Conservation (phyloP, 441 rosid species). For the Adansonia rubrostipa region DNA sequence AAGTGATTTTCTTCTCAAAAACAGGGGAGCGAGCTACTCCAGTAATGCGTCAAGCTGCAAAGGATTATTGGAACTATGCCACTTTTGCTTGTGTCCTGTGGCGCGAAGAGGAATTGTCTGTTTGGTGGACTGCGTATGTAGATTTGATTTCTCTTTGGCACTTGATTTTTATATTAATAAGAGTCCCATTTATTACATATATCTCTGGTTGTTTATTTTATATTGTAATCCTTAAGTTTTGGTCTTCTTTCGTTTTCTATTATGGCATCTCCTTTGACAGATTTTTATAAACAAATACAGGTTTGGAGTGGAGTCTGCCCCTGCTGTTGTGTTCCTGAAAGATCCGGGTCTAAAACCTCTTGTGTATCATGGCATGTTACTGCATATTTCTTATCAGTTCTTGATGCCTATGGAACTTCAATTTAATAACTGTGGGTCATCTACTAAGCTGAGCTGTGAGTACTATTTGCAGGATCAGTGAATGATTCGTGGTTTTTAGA, state of each 20-base stretch:
- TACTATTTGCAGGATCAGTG: conserved; percentile 64
- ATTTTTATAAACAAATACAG: conserved; percentile 49
- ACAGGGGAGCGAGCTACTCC: conserved; percentile 99
- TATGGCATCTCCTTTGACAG: conserved; percentile 29
- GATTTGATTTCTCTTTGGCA: not conserved
- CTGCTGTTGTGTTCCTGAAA: conserved; percentile 87
- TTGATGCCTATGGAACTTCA: conserved; percentile 25
- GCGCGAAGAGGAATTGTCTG: conserved; percentile 90
- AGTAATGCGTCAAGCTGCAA: conserved; percentile 76
- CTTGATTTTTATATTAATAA: not conserved
- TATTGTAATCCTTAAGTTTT: conserved; percentile 1
- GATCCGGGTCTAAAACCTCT: conserved; percentile 91
- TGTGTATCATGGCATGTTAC: conserved; percentile 75
- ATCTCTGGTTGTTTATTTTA: conserved; percentile 25
- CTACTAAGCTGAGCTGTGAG: conserved; percentile 34
- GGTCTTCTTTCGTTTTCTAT: conserved; percentile 15
- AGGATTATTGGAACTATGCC: conserved; percentile 77
- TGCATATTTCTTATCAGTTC: conserved; percentile 29
- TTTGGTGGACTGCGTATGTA: conserved; percentile 91
- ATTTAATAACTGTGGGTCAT: conserved; percentile 10
- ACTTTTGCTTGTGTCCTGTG: conserved; percentile 83
- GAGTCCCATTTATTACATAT: not conserved
- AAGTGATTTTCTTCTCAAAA: conserved; percentile 91
- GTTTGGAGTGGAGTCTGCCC: conserved; percentile 96
- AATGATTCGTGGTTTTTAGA: conserved; percentile 74